Evolutionary conservation across 2,329 filamentous ascomycete genomes (phyloP), one percentile per base, ranked within the genome.

Genomic region (Paraphoma chrysanthemicola): DNA sequence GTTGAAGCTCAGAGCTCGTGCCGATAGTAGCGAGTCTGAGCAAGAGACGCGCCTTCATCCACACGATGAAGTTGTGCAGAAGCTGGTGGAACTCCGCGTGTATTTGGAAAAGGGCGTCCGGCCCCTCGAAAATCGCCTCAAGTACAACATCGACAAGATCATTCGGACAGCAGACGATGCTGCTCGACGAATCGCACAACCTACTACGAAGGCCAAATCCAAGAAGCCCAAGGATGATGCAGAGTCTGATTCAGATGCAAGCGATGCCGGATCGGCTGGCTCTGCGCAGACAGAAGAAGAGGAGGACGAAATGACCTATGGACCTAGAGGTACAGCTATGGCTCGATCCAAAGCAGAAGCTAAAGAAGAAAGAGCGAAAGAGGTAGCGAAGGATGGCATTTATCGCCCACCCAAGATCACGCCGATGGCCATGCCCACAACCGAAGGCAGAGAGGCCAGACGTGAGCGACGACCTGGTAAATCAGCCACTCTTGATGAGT

Each of bases 131-230:
- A 90, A 90, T 64, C 91, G 93, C 68, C 80, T 99, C 59, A 94
- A 93, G 64, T 99, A 97, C 78, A 93, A 97, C 74, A 92, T 99
- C 69, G 94, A 98, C 77, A 95, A 96, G 73, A 93, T 97, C 28
- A 83, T 99, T 17, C 90, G 92, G 61, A 91, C 92, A 0, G 93
- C 93, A 36, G 91, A 96, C 59, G 89, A 94, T 65, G 84, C 86
- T 29, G 60, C 64, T 14, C 63, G 73, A 23, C 67, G 68, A 46
- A 70, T 59, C 49, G 70, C 56, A 41, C 77, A 78, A 43, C 56
- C 51, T 5, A 41, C 53, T 11, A 57, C 59, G 18, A 68, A 65
- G 43, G 54, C 49, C 50, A 67, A 67, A 53, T 39, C 55, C 9
- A 53, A 52, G 17, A 79, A 68, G 56, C 80, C 31, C 70, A 73